Evolutionary conservation across 768 basidiomycete genomes (phyloP), one percentile per base, ranked within the genome.

Genomic region (Candolleomyces eurysporus): DNA sequence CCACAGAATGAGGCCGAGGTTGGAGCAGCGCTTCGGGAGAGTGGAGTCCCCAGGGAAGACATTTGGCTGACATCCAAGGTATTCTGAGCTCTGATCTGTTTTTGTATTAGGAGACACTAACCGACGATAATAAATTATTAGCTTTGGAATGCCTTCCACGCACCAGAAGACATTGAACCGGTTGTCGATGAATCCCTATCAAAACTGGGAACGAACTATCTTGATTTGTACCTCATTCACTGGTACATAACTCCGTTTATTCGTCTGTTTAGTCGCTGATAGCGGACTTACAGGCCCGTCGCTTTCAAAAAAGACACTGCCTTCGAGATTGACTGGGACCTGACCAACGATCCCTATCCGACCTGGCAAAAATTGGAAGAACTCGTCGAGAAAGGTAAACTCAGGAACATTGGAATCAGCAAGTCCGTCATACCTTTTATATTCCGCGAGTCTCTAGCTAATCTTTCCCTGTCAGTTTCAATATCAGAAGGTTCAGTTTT

Each of bases 321-420:
- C 6, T 62, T 76, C 58, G 71, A 78, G 46, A 68, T 81, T 17
- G 70, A 89, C 61, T 81, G 86, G 59, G 78, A 79, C 5, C 82
- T 92, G 5, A 88, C 88, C 5, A 84, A 82, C 22, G 79, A 92
- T 67, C 85, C 90, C 1, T 88, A 89, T 67, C 87, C 87, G 17
- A 92, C 91, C 0, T 93, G 91, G 91, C 77, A 87, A 69, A 91
- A 85, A 63, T 83, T 93, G 52, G 91, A 93, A 68, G 84, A 89
- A 71, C 75, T 91, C 74, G 88, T 91, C 3, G 84, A 84, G 64
- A 87, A 86, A 66, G 92, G 92, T 22, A 89, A 92, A 70, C 75
- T 90, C 48, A 82, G 82, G 69, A 89, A 91, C 65, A 94, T 94
- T 58, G 92, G 92, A 48, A 78, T 94, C 48, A 90, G 89, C 88